Evolutionary conservation across 805 yeast genomes (phyloP).

Genomic region (Candida railenensis): DNA sequence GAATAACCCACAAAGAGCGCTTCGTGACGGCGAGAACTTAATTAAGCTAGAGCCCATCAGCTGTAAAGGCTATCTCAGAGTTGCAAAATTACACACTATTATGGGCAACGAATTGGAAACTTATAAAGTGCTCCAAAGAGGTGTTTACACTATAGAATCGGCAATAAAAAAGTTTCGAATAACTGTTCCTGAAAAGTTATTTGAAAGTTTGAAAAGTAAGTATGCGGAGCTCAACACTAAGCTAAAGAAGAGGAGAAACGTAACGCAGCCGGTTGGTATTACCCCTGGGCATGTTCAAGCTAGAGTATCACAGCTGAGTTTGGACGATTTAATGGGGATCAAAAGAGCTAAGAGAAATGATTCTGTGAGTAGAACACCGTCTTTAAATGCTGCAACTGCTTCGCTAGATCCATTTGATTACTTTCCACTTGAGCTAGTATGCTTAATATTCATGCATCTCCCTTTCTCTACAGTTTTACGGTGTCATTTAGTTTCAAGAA

Average conservation of each 20-base stretch:
- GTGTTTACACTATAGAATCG: constrained; percentile 33
- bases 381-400: not conserved
- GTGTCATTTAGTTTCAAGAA: constrained; percentile 32
- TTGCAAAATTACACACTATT: constrained; percentile 32
- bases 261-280: not conserved
- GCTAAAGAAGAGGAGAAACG: constrained; percentile 15
- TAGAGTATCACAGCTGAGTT: not conserved
- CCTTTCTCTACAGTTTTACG: constrained; percentile 19
- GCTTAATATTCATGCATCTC: constrained; percentile 21
- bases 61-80: constrained; percentile 50
- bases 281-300: not conserved
- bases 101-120: constrained; percentile 32
- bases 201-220: constrained; percentile 21
- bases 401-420: constrained; percentile 24
- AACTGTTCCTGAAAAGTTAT: constrained; percentile 31
- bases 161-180: constrained; percentile 26
- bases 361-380: not conserved
- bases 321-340: not conserved
- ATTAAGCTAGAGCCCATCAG: constrained; percentile 41
- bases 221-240: constrained; percentile 20
- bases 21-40: constrained; percentile 35
- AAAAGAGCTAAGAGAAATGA: not conserved
- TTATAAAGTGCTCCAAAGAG: constrained; percentile 32
- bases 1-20: constrained; percentile 27
- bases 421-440: constrained; percentile 32